Conservation (phyloP, 2,329 filamentous ascomycete species). For the Diplodia intermedia region DNA sequence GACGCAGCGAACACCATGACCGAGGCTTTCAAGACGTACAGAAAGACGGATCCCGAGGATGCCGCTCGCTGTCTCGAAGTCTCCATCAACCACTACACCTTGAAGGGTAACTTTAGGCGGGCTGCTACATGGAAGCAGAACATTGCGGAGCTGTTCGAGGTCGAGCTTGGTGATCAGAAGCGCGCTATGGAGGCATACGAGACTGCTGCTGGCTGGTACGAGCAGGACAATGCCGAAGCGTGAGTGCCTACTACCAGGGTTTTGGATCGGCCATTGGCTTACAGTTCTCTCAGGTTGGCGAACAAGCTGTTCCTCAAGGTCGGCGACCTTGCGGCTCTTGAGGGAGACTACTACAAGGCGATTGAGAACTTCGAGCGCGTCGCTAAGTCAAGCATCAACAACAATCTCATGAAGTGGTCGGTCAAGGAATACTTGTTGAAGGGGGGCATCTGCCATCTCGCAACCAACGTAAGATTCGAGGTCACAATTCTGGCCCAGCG, state of each 20-base stretch:
- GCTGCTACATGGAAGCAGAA: constrained; percentile 88
- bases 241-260: constrained; percentile 54
- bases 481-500: not conserved
- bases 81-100: constrained; percentile 84
- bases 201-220: constrained; percentile 82
- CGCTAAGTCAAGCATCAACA: constrained; percentile 77
- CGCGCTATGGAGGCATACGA: constrained; percentile 80
- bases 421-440: constrained; percentile 97
- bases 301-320: constrained; percentile 95
- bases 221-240: constrained; percentile 83
- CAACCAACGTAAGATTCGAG: constrained; percentile 55
- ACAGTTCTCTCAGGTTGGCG: constrained; percentile 67
- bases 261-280: not conserved
- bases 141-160: constrained; percentile 84
- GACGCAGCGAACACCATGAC: constrained; percentile 87
- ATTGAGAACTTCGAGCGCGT: constrained; percentile 75
- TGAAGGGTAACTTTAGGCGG: constrained; percentile 87
- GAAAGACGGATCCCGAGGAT: constrained; percentile 81
- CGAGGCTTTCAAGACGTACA: constrained; percentile 90
- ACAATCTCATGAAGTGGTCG: constrained; percentile 91
- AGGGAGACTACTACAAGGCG: constrained; percentile 83
- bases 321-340: constrained; percentile 82
- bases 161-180: constrained; percentile 76
- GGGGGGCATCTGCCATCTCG: constrained; percentile 88
- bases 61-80: constrained; percentile 61